Evolutionary conservation across 2,329 filamentous ascomycete genomes (phyloP).

Genomic region (Endoconidiophora polonica): DNA sequence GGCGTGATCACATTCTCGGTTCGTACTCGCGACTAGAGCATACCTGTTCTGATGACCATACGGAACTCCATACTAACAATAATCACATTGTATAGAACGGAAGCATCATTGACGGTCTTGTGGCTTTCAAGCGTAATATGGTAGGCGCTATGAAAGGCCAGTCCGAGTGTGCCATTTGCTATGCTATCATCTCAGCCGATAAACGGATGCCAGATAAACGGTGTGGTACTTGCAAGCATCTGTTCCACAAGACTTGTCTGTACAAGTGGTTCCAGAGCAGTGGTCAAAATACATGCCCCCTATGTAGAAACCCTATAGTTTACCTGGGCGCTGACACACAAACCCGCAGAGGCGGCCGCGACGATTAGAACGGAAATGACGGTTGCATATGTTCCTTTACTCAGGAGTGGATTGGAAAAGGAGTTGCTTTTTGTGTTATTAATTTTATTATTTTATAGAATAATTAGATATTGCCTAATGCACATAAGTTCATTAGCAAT

Average conservation of each 20-base stretch:
- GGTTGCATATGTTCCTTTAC: not conserved
- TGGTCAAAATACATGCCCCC: slow-evolving; percentile 76
- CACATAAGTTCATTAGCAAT: not conserved
- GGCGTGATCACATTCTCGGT: slow-evolving; percentile 83
- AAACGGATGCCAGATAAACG: slow-evolving; percentile 82
- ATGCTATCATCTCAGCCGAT: slow-evolving; percentile 79
- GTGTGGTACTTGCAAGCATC: slow-evolving; percentile 82
- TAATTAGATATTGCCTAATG: not conserved
- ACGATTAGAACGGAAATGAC: not conserved
- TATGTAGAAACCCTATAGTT: slow-evolving; percentile 79
- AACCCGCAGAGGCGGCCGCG: slow-evolving; percentile 11
- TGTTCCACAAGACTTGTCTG: slow-evolving; percentile 78
- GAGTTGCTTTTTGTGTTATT: not conserved
- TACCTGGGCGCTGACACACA: slow-evolving; percentile 29
- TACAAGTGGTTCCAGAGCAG: slow-evolving; percentile 97
- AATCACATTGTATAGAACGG: slow-evolving; percentile 39
- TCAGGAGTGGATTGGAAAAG: not conserved
- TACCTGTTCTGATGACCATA: not conserved
- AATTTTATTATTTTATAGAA: not conserved
- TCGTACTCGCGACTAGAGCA: slow-evolving; percentile 17
- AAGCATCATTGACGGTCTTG: slow-evolving; percentile 70
- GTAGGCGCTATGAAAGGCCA: slow-evolving; percentile 80
- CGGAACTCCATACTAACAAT: slow-evolving; percentile 2
- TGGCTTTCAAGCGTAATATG: slow-evolving; percentile 75
- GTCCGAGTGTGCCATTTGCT: slow-evolving; percentile 91